Percentiles rank a stretch among this genome's conserved stretches.
phyloP scores from a whole-genome alignment of 805 yeast species.

The Pichia occidentalis region DNA sequence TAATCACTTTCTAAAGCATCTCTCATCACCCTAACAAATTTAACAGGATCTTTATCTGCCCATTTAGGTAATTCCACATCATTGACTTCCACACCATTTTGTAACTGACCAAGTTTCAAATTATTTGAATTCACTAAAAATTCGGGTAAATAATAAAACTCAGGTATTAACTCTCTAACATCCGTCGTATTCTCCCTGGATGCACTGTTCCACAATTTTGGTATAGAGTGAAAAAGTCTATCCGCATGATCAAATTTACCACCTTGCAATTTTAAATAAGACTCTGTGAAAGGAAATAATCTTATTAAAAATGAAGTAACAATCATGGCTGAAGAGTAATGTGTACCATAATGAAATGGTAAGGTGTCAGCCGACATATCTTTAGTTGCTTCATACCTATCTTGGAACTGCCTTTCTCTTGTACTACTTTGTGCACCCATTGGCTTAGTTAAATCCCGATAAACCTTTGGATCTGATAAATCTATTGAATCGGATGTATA shows the following conservation, averaged over 20 bases:
- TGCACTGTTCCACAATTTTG: constrained; percentile 78
- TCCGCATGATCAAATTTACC: constrained; percentile 89
- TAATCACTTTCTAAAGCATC: constrained; percentile 80
- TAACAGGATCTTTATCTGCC: constrained; percentile 72
- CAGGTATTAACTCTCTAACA: constrained; percentile 83
- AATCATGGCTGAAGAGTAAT: constrained; percentile 90
- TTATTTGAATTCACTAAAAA: constrained; percentile 60
- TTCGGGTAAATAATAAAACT: constrained; percentile 77
- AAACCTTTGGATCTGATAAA: constrained; percentile 51
- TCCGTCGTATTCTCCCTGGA: constrained; percentile 77
- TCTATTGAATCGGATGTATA: constrained; percentile 69
- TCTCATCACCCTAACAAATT: constrained; percentile 68
- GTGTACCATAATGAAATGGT: constrained; percentile 90
- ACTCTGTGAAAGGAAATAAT: constrained; percentile 72
- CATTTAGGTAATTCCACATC: constrained; percentile 75
- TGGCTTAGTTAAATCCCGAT: constrained; percentile 74
- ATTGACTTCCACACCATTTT: constrained; percentile 47
- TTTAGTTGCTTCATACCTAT: constrained; percentile 63
- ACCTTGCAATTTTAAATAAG: constrained; percentile 74
- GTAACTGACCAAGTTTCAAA: constrained; percentile 65
- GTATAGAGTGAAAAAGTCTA: constrained; percentile 65
- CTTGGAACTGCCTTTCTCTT: constrained; percentile 58
- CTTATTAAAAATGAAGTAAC: constrained; percentile 76
- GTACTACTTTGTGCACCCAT: constrained; percentile 79
- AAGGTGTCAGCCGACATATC: constrained; percentile 50